Evolutionary conservation across 148 eudicot species (phyloP).

Genomic region (Selenicereus undatus): DNA sequence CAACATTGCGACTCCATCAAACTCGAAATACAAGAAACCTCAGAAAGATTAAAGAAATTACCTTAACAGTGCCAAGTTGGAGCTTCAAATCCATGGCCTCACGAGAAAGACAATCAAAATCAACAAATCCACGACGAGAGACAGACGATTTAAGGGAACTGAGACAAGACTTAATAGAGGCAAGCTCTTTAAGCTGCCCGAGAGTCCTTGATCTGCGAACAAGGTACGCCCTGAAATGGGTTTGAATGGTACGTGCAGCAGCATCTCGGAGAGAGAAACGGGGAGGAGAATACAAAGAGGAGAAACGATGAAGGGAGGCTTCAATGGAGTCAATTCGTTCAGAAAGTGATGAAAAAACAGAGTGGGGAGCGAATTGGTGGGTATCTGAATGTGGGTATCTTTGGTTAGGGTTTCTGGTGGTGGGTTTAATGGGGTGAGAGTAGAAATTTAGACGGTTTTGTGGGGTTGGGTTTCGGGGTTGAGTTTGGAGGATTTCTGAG

Average conservation of each 20-base stretch:
- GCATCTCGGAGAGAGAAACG: slow-evolving; percentile 46
- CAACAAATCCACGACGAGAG: slow-evolving; percentile 33
- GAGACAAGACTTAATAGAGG: slow-evolving; percentile 57
- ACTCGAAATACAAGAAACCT: neutral
- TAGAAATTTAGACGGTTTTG: slow-evolving; percentile 15
- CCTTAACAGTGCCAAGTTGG: slow-evolving; percentile 61
- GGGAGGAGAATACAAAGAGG: slow-evolving; percentile 8
- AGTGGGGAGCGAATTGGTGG: slow-evolving; percentile 16
- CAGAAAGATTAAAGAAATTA: slow-evolving; percentile 9
- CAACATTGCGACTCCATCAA: neutral
- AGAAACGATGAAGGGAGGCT: slow-evolving; percentile 46
- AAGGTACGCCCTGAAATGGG: slow-evolving; percentile 70
- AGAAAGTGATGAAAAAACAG: slow-evolving; percentile 43
- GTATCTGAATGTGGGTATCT: slow-evolving; percentile 12
- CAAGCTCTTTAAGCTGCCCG: slow-evolving; percentile 58
- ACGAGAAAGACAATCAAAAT: slow-evolving; percentile 40
- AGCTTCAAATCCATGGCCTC: slow-evolving; percentile 51
- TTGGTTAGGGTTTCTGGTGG: slow-evolving; percentile 23
- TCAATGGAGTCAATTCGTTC: slow-evolving; percentile 71
- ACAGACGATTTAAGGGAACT: slow-evolving; percentile 40
- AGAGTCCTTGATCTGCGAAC: slow-evolving; percentile 70
- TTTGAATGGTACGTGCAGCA: slow-evolving; percentile 77
- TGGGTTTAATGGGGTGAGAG: slow-evolving; percentile 17
- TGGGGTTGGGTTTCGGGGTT: neutral
- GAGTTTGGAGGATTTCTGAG: slow-evolving; percentile 36